phyloP scores from a whole-genome alignment of 2,329 filamentous ascomycete genomes.

The Cladosporium austrohemisphaericum region DNA sequence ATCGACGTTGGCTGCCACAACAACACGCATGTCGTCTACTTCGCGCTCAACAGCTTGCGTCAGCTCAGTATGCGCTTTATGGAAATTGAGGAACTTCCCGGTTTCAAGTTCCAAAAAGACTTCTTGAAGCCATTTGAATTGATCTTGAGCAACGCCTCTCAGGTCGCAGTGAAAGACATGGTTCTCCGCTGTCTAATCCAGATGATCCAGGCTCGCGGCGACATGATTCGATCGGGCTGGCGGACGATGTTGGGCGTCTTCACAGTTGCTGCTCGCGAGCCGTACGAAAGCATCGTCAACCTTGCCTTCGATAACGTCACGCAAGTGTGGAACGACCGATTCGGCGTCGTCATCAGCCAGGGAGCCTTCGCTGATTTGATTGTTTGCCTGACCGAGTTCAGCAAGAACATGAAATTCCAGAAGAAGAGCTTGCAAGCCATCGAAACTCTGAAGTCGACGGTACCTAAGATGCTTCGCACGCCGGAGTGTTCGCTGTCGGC shows the following conservation, averaged over 20 bases:
- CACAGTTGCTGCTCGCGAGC: conserved; percentile 88
- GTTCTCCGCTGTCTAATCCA: conserved; percentile 92
- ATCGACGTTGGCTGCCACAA: conserved; percentile 95
- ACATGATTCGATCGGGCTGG: conserved; percentile 97
- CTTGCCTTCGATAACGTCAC: conserved; percentile 95
- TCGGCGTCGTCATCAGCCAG: conserved; percentile 93
- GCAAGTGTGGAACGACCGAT: conserved; percentile 91
- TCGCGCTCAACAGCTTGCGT: conserved; percentile 89
- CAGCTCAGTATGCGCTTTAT: conserved; percentile 98
- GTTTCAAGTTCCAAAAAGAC: conserved; percentile 99
- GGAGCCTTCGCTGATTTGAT: conserved; percentile 95
- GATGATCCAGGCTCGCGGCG: conserved; percentile 95
- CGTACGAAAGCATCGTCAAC: conserved; percentile 92
- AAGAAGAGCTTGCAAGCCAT: conserved; percentile 97
- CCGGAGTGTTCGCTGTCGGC: conserved; percentile 89
- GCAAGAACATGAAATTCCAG: conserved; percentile 97
- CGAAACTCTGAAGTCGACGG: conserved; percentile 87
- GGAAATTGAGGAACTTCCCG: conserved; percentile 94
- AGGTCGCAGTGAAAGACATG: conserved; percentile 95
- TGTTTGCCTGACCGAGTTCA: conserved; percentile 95
- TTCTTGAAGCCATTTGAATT: conserved; percentile 98
- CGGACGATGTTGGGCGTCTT: conserved; percentile 99
- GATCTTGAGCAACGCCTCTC: conserved; percentile 87
- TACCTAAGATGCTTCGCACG: conserved; percentile 90
- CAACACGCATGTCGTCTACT: conserved; percentile 96